Evolutionary conservation across 2,329 filamentous ascomycete genomes (phyloP).

Genomic region (Microdochium bolleyi): DNA sequence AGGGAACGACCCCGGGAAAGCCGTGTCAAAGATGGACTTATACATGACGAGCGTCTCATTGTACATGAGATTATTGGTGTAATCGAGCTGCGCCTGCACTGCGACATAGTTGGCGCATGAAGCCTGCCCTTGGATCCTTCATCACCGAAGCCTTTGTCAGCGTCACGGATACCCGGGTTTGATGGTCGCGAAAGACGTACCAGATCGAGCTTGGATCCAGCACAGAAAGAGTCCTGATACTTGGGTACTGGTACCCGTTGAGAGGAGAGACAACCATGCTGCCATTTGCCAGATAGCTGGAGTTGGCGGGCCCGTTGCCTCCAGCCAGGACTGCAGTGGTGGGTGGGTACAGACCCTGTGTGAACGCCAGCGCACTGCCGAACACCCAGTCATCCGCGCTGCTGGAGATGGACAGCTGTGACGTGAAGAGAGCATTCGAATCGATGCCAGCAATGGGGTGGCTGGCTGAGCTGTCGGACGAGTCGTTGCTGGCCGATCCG

Average conservation of each 20-base stretch:
- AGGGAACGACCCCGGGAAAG: slow-evolving; percentile 30
- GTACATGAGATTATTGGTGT: slow-evolving; percentile 8
- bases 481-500: slow-evolving; percentile 11
- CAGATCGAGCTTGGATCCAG: slow-evolving; percentile 35
- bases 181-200: slow-evolving; percentile 23
- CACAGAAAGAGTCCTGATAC: slow-evolving; percentile 45
- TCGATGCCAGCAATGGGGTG: slow-evolving; percentile 34
- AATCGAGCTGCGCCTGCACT: slow-evolving; percentile 19
- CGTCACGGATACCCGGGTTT: not conserved
- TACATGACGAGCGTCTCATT: slow-evolving; percentile 29
- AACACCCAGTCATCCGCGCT: slow-evolving; percentile 42
- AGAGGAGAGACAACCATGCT: slow-evolving; percentile 57
- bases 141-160: not conserved
- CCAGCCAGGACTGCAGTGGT: slow-evolving; percentile 30
- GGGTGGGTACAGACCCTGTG: slow-evolving; percentile 81
- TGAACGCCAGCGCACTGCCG: slow-evolving; percentile 65
- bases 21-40: slow-evolving; percentile 25
- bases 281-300: slow-evolving; percentile 51
- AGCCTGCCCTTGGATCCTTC: slow-evolving; percentile 28
- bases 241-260: slow-evolving; percentile 74
- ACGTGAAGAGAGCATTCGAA: slow-evolving; percentile 36
- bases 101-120: slow-evolving; percentile 28
- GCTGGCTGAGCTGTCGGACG: slow-evolving; percentile 14
- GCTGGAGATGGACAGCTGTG: slow-evolving; percentile 33
- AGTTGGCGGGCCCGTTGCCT: slow-evolving; percentile 23